Conservation (phyloP, 116 monocot species). For the Papilionanthe hybrid region DNA sequence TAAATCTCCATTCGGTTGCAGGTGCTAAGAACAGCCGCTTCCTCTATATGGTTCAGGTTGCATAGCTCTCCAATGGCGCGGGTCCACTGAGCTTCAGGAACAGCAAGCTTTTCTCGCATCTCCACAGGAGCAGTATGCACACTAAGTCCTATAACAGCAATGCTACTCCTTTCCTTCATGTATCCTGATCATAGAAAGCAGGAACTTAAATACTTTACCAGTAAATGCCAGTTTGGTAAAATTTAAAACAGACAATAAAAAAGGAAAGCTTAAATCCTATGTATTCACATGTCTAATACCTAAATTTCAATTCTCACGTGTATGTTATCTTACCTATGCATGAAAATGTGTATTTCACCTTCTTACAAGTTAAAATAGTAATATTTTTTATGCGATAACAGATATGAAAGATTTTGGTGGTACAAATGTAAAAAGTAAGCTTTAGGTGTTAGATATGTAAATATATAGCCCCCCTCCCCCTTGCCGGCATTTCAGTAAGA, state of each 20-base stretch:
- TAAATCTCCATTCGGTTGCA: constrained; percentile 99
- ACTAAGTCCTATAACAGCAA: constrained; percentile 91
- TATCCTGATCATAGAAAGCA: constrained; percentile 51
- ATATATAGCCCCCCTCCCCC: no score
- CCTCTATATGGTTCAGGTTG: constrained; percentile 90
- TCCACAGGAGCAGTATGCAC: constrained; percentile 95
- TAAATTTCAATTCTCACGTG: no score
- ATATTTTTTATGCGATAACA: no score
- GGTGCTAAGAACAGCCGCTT: constrained; percentile 98
- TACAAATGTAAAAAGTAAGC: no score
- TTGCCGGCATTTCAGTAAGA: no score
- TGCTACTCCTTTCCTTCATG: constrained; percentile 92
- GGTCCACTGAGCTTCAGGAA: constrained; percentile 93
- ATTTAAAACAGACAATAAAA: neutral
- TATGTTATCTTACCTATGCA: no score
- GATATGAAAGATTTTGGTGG: no score
- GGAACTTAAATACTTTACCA: neutral
- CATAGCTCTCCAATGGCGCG: constrained; percentile 85
- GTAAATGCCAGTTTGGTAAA: neutral
- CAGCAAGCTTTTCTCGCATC: constrained; percentile 98
- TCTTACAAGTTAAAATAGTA: no score
- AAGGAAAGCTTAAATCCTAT: no score
- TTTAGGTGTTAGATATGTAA: no score
- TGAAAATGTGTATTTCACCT: no score
- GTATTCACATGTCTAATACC: no score